These are phyloP conservation scores for Hyphodiscus sp. DNA, from an alignment of 2,329 filamentous ascomycete species.

Conservation along the genomic window DNA sequence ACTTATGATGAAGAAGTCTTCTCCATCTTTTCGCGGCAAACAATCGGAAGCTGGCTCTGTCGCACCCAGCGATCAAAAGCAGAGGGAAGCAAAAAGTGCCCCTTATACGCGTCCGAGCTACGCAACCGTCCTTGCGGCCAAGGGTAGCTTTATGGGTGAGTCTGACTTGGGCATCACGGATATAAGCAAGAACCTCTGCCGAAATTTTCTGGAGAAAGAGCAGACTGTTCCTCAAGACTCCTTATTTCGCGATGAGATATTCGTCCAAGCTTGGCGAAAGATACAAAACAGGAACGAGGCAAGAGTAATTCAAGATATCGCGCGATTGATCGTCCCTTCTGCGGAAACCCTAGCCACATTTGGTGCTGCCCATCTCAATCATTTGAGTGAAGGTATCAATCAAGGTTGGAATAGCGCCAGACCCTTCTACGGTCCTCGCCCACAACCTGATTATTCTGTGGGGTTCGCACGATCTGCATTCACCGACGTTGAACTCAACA, in stretches of 20 bases:
- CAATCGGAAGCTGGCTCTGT: slow-evolving; percentile 1
- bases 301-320: too few species aligned
- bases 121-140: slow-evolving; percentile 29
- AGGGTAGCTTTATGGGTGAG: slow-evolving; percentile 35
- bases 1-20: neutral
- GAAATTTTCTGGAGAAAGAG: too few species aligned
- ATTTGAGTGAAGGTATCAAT: too few species aligned
- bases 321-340: too few species aligned
- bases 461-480: slow-evolving; percentile 30
- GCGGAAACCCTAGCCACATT: too few species aligned
- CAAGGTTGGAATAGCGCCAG: slow-evolving; percentile 37
- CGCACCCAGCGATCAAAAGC: slow-evolving; percentile 30
- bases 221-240: too few species aligned
- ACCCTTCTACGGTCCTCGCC: slow-evolving; percentile 31
- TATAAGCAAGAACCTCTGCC: slow-evolving; percentile 27
- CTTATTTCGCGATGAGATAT: too few species aligned
- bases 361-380: too few species aligned
- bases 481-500: too few species aligned
- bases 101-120: slow-evolving; percentile 29
- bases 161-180: slow-evolving; percentile 28
- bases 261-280: too few species aligned
- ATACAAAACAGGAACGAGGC: too few species aligned
- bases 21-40: neutral
- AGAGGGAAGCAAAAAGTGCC: slow-evolving; percentile 33
- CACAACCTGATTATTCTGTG: slow-evolving; percentile 39